phyloP scores from a whole-genome alignment of 163 green algal genomes.

The Chloromonas sp. region DNA sequence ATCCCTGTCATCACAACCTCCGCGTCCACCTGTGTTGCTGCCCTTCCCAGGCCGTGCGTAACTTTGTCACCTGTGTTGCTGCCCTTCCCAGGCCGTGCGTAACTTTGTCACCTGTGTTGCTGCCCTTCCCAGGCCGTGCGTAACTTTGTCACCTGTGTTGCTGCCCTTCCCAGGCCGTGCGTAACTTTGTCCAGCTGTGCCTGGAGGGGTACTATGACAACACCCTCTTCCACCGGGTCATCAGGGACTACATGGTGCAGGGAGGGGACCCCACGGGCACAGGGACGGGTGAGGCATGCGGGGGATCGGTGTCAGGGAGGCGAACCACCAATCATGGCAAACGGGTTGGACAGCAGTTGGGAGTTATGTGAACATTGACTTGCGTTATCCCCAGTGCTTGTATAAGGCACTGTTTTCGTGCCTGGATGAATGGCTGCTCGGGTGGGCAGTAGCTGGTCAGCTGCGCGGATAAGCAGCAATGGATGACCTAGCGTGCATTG shows the following conservation, averaged over 20 bases:
- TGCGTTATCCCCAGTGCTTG: neutral
- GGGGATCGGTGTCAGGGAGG: neutral
- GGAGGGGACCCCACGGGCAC: conserved; percentile 71
- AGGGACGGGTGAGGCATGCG: conserved; percentile 34
- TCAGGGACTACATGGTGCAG: conserved; percentile 72
- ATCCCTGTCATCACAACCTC: too few relatives aligned
- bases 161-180: conserved; percentile 53
- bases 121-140: too few relatives aligned
- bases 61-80: conserved; percentile 63
- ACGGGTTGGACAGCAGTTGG: neutral
- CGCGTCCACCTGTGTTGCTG: too few relatives aligned
- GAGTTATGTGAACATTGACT: too few relatives aligned
- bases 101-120: conserved; percentile 70
- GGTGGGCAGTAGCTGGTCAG: too few relatives aligned
- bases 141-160: too few relatives aligned
- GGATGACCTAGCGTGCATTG: too few relatives aligned
- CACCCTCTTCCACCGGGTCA: conserved; percentile 83
- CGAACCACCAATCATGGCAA: neutral
- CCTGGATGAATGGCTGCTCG: too few relatives aligned
- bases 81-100: conserved; percentile 58
- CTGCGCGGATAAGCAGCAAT: too few relatives aligned
- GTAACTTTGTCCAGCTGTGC: conserved; percentile 97
- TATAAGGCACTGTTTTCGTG: too few relatives aligned
- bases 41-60: conserved; percentile 67
- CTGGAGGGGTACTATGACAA: conserved; percentile 92